phyloP scores from a whole-genome alignment of 345 rosid species.

The Corymbia maculata region DNA sequence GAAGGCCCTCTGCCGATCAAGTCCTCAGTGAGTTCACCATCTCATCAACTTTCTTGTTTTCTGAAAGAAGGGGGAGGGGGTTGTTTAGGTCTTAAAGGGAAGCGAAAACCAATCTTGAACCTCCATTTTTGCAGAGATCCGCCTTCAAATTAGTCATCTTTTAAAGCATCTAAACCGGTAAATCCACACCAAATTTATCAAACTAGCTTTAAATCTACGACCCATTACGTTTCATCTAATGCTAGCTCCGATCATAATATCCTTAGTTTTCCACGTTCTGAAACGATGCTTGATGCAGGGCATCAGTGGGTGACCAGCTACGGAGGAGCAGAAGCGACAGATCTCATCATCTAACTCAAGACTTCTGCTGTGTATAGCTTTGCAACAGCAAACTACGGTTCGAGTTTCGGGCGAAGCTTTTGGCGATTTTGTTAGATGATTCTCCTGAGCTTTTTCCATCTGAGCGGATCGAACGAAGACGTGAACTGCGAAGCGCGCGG shows the following conservation, averaged over 20 bases:
- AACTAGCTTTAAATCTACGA: not conserved
- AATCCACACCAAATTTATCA: not conserved
- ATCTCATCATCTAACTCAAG: not conserved
- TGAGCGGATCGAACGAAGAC: not conserved
- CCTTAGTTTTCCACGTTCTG: not conserved
- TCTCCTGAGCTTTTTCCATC: not conserved
- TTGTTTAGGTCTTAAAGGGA: not conserved
- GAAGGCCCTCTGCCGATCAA: conserved; percentile 49
- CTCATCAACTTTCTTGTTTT: not conserved
- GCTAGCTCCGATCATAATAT: not conserved
- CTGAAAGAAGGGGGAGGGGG: not conserved
- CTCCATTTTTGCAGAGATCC: not conserved
- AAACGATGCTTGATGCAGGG: not conserved
- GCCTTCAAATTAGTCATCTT: not conserved
- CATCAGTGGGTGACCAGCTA: conserved; percentile 25
- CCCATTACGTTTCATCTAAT: not conserved
- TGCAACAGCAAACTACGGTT: too few species aligned
- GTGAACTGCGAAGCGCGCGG: not conserved
- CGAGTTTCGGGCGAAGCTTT: not conserved
- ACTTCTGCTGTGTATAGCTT: not conserved
- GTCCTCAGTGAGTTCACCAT: conserved; percentile 31
- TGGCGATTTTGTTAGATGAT: not conserved
- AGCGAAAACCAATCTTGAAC: not conserved
- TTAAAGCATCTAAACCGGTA: conserved; percentile 2
- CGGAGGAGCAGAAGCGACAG: not conserved